Base-by-base conservation (phyloP, 2,329 filamentous ascomycete genomes). In the Fusarium sp. region DNA sequence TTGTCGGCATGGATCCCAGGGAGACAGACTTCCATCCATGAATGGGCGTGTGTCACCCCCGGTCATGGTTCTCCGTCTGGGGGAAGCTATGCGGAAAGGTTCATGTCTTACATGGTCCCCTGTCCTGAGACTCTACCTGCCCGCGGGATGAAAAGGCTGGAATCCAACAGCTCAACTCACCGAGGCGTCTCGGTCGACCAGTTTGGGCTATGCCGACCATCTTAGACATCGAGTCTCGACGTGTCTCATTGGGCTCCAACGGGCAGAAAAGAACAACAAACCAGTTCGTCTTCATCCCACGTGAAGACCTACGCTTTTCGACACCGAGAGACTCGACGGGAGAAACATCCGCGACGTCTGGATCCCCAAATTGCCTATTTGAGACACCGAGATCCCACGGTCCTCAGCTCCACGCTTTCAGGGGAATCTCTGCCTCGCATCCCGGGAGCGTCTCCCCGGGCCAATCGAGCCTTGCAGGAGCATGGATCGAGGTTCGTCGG, bases 221-320 rank as follows among this genome's bases (percentile, higher is more conserved):
- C 64, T 58, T 8, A 32, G 48, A 32, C 27, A 32, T 32, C 10
- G 9, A 54, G 64, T 72, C 72, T 69, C 56, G 25, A 39, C 34
- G n/a, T 32, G 30, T 20, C n/a, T 72, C 27, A 41, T 68, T 73
- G 59, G 59, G 52, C 50, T 32, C 16, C 52, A 48, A 54, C 20
- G 23, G 20, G 34, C 20, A 25, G 25, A 30, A 18, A 27, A 35
- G 18, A 37, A 37, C 37, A 60, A 43, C 30, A 58, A 63, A 63
- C 63, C 32, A 43, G 64, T 61, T 23, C 25, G 23, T 66, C 41
- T 39, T 25, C 50, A 66, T 68, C 67, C 64, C 76, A 78, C 76
- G 75, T 77, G 72, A 78, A 77, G 72, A 68, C 56, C 73, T 78
- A 67, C 76, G 64, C 59, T 75, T 79, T 78, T 63, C 62, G 72